phyloP scores from a whole-genome alignment of 495 filamentous ascomycete genomes.

The Aspergillus egyptiacus region DNA sequence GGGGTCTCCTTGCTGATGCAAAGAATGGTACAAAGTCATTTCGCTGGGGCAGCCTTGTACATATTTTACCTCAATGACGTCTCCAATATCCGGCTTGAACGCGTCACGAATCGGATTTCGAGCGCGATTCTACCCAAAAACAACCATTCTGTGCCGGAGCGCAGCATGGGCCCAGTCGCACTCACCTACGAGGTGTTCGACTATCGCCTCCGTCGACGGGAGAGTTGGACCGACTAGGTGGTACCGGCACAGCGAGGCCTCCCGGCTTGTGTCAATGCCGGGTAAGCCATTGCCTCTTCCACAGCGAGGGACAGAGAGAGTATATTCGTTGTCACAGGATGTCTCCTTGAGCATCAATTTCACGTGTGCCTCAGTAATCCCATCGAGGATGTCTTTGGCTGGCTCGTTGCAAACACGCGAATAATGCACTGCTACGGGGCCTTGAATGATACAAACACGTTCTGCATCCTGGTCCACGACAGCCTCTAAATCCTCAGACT shows the following conservation, averaged over 20 bases:
- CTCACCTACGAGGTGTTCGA: not conserved
- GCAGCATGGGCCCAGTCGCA: not conserved
- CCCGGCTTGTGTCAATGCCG: not conserved
- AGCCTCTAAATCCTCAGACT: conserved; percentile 3
- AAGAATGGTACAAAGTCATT: not conserved
- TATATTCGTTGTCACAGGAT: not conserved
- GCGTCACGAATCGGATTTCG: not conserved
- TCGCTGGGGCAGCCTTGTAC: not conserved
- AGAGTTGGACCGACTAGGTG: not conserved
- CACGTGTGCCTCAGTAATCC: not conserved
- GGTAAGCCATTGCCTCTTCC: not conserved
- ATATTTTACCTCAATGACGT: not conserved
- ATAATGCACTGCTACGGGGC: not conserved
- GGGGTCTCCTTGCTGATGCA: not conserved
- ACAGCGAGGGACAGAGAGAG: too few species aligned
- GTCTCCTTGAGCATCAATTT: not conserved
- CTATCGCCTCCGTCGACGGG: not conserved
- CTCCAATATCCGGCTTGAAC: not conserved
- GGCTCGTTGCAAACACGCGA: not conserved
- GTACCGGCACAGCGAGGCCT: not conserved
- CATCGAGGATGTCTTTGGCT: not conserved
- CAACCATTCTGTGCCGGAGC: not conserved
- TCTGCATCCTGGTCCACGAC: not conserved
- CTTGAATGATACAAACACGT: not conserved
- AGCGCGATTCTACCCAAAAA: not conserved